A percentile compares a stretch with the other conserved stretches of the same genome.
These are phyloP conservation scores for Meripilus lineatus DNA, from an alignment of 1,284 basidiomycete species.

Conservation along the genomic window DNA sequence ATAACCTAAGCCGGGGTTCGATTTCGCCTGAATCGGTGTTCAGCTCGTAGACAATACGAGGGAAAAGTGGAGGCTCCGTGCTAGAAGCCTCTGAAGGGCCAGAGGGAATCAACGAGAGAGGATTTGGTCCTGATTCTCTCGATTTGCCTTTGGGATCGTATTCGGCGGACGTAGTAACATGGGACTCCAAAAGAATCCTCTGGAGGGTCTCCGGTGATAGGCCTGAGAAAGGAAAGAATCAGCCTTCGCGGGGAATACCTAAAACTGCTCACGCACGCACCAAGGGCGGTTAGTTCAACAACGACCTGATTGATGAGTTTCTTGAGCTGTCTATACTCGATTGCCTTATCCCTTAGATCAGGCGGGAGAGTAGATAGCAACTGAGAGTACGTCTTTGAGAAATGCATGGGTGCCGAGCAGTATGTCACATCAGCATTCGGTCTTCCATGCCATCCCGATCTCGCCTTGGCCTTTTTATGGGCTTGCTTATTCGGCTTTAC, in stretches of 20 bases:
- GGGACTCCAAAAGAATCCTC: constrained; percentile 30
- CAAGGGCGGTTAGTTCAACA: constrained; percentile 74
- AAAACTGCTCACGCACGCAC: constrained; percentile 27
- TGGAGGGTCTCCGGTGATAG: constrained; percentile 42
- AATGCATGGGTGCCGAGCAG: constrained; percentile 70
- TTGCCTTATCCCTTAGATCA: constrained; percentile 71
- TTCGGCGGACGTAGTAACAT: constrained; percentile 7
- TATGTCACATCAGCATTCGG: too few relatives aligned
- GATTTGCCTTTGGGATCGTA: constrained; percentile 21
- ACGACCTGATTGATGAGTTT: constrained; percentile 89
- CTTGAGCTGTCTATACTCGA: constrained; percentile 90
- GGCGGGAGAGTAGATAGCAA: constrained; percentile 69
- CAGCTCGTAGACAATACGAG: constrained; percentile 9
- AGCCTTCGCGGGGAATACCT: background rate
- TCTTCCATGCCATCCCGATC: too few relatives aligned
- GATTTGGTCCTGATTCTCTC: constrained; percentile 17
- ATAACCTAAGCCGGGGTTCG: constrained; percentile 5
- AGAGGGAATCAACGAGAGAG: too few relatives aligned
- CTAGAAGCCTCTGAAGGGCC: constrained; percentile 8
- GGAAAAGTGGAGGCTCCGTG: constrained; percentile 6
- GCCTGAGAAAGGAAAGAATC: constrained; percentile 37
- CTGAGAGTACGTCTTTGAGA: constrained; percentile 73
- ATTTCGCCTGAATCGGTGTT: constrained; percentile 6
- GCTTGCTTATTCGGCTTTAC: too few relatives aligned
- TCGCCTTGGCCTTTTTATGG: too few relatives aligned